Conservation (phyloP, 2,329 filamentous ascomycete genomes). For the Colletotrichum spaethianum region DNA sequence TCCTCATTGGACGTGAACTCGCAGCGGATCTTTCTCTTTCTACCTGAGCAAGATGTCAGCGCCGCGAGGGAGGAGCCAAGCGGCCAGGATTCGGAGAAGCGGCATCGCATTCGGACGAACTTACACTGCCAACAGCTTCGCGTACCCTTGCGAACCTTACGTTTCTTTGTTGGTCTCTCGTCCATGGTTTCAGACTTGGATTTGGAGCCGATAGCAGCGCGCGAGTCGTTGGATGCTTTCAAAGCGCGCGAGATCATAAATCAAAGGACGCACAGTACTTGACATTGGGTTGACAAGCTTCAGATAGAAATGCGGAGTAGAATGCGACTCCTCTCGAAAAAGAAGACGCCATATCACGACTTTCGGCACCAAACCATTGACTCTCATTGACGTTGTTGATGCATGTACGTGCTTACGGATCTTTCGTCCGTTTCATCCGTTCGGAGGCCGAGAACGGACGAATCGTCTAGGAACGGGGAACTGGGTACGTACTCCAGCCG, state of each 20-base stretch:
- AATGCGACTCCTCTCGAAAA: neutral
- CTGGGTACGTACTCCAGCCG: neutral
- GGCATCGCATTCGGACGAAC: constrained; percentile 34
- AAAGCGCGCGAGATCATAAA: neutral
- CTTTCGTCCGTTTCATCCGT: constrained; percentile 18
- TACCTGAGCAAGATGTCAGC: constrained; percentile 25
- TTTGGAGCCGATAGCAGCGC: neutral
- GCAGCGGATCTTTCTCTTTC: constrained; percentile 66
- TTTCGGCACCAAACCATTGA: neutral
- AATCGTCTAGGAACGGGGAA: neutral
- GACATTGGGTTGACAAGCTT: neutral
- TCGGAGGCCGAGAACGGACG: constrained; percentile 38
- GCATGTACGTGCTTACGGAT: constrained; percentile 23
- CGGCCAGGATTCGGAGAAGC: neutral
- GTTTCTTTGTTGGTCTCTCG: constrained; percentile 47
- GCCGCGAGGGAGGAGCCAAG: neutral
- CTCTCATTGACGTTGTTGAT: neutral
- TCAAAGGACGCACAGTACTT: neutral
- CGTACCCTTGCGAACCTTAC: constrained; percentile 68
- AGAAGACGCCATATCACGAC: neutral
- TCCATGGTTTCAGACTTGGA: constrained; percentile 15
- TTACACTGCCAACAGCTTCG: constrained; percentile 73
- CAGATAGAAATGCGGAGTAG: neutral
- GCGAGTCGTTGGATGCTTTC: neutral
- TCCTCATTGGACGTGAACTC: constrained; percentile 56